Evolutionary conservation across 441 rosid species (phyloP), one percentile per base, ranked within the genome.

Genomic region (Erodium moschatum): DNA sequence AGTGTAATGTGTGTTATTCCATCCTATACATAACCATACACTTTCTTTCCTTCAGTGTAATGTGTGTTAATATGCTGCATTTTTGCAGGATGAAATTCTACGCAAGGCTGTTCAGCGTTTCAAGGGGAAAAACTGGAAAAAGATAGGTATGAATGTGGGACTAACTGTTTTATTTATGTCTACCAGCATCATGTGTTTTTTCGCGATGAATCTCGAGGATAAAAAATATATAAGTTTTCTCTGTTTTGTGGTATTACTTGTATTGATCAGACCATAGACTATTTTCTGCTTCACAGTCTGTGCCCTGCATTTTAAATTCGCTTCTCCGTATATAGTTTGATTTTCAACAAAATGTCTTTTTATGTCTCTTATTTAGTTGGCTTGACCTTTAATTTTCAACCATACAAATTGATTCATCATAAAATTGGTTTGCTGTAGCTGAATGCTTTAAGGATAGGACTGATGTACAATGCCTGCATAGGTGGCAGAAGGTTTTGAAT

Each of bases 401-500:
- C 67, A n/a, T 64, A 54, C 56, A 6, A 38, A 44, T 72, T 65
- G 31, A 79, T 77, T 85, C 74, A 86, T 81, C 68, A 66, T 72
- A 20, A 60, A 13, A 52, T 73, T 83, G 73, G 64, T 58, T 52
- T 73, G 56, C 73, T 82, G 75, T 83, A 95, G 99, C 99, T 29
- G 99, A 91, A 78, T 90, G 90, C 81, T 95, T 95, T 88, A 95
- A 95, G 80, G 97, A 95, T 67, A 88, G 99, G 72, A 95, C 99
- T 48, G 99, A 95, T 82, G 99, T 95, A 67, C 99, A 95, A 75
- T 95, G 99, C 85, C 87, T 95, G 46, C 99, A 95, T 83, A 86
- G 99, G 80, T 95, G 99, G 99, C 99, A 95, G 85, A 95, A 95
- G 84, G 99, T 95, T 77, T 84, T 95, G 78, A 89, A 91, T 79